Conservation (phyloP, 2,329 filamentous ascomycete genomes). For the Calonectria pseudoturangicola region DNA sequence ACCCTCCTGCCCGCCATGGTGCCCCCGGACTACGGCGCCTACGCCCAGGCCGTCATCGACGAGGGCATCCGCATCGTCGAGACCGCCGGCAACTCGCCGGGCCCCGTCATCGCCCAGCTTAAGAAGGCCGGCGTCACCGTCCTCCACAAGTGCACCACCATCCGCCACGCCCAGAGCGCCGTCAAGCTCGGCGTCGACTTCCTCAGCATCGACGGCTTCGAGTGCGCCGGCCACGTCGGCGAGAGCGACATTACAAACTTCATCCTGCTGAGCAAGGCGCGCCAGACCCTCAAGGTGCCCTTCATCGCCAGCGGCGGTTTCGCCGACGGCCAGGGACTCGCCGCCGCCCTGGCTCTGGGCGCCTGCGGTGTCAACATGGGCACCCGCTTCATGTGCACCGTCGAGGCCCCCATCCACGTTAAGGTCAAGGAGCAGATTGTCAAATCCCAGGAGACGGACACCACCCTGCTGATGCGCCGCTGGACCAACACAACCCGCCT, state of each 20-base stretch:
- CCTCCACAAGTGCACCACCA: constrained; percentile 98
- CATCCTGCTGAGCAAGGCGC: constrained; percentile 88
- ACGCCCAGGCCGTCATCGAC: constrained; percentile 93
- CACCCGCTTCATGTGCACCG: constrained; percentile 96
- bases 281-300: constrained; percentile 88
- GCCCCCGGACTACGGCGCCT: constrained; percentile 93
- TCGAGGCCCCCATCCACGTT: constrained; percentile 92
- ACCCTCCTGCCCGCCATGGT: constrained; percentile 93
- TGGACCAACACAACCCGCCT: constrained; percentile 95
- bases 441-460: constrained; percentile 91
- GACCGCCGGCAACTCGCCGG: constrained; percentile 91
- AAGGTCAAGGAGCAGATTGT: constrained; percentile 98
- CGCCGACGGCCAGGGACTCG: constrained; percentile 93
- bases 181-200: constrained; percentile 98
- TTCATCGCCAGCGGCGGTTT: constrained; percentile 98
- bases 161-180: constrained; percentile 92
- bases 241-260: constrained; percentile 93
- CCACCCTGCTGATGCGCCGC: constrained; percentile 87
- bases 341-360: constrained; percentile 91
- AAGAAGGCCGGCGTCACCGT: constrained; percentile 87
- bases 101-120: constrained; percentile 90
- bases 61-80: constrained; percentile 95
- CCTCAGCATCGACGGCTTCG: constrained; percentile 96
- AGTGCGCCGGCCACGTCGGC: constrained; percentile 93
- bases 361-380: constrained; percentile 99